Conservation (phyloP, 345 rosid species). For the Syzygium jambos region DNA sequence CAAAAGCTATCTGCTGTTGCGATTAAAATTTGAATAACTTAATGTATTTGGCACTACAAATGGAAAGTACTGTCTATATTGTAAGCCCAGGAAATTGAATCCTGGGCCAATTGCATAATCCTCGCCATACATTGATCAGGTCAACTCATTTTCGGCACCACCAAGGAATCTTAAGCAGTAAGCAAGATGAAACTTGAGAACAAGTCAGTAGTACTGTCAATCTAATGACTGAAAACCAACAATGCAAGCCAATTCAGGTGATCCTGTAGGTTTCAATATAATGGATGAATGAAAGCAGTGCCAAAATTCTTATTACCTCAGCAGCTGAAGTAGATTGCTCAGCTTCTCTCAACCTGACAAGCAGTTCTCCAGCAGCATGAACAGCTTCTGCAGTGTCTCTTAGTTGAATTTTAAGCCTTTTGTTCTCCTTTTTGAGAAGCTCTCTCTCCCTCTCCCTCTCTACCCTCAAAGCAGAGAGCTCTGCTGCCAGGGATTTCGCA, state of each 20-base stretch:
- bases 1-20: neutral
- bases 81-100: neutral
- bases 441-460: slow-evolving; percentile 81
- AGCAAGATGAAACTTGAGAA: neutral
- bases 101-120: neutral
- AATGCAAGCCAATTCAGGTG: neutral
- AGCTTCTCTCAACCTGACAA: slow-evolving; percentile 84
- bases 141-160: neutral
- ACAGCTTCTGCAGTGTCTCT: slow-evolving; percentile 97
- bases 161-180: neutral
- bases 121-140: neutral
- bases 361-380: slow-evolving; percentile 97
- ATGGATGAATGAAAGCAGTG: neutral
- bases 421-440: slow-evolving; percentile 64
- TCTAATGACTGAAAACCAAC: neutral
- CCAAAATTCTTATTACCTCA: slow-evolving; percentile 37
- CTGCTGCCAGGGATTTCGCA: slow-evolving; percentile 65
- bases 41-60: neutral
- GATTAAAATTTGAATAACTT: neutral
- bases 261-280: neutral
- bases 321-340: slow-evolving; percentile 74
- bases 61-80: neutral
- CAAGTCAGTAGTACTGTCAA: neutral
- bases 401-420: slow-evolving; percentile 68
- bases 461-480: slow-evolving; percentile 70